Percentiles rank a stretch among this genome's conserved stretches.
phyloP scores from a whole-genome alignment of 176 grass and related monocot species.

The Puccinellia tenuiflora region DNA sequence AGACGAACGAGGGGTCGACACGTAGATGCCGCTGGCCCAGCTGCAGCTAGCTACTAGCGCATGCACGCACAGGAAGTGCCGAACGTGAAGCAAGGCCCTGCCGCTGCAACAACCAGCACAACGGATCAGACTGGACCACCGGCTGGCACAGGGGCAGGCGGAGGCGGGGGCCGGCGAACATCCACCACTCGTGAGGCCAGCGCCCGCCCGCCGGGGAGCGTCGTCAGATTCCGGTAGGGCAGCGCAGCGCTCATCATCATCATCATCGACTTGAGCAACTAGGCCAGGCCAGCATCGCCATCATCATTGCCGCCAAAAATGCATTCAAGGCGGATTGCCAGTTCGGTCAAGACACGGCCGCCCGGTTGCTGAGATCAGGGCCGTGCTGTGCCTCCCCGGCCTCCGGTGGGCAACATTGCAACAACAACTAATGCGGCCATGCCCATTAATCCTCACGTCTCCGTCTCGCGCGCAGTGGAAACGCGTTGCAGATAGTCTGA shows the following conservation, averaged over 20 bases:
- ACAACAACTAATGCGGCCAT: neutral
- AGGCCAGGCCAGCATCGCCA: neutral
- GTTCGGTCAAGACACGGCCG: slow-evolving; percentile 48
- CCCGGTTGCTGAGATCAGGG: neutral
- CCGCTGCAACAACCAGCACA: slow-evolving; percentile 33
- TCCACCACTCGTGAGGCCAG: slow-evolving; percentile 18
- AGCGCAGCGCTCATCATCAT: neutral
- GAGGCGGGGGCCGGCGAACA: neutral
- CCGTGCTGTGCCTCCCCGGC: neutral
- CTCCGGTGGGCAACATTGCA: slow-evolving; percentile 3
- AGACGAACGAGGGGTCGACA: neutral
- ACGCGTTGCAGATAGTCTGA: too few species aligned
- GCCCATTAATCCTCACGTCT: neutral
- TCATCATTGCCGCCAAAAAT: slow-evolving; percentile 27
- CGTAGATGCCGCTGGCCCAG: slow-evolving; percentile 17
- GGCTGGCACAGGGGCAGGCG: neutral
- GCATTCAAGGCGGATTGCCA: slow-evolving; percentile 18
- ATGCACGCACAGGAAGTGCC: slow-evolving; percentile 21
- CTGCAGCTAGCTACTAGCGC: too few species aligned
- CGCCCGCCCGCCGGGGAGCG: neutral
- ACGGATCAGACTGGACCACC: slow-evolving; percentile 46
- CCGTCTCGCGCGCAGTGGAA: neutral
- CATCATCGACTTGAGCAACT: neutral
- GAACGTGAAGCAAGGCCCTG: neutral
- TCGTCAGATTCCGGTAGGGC: neutral